Evolutionary conservation across 805 yeast species (phyloP), one percentile per base, ranked within the genome.

Genomic region (Ogataea paraovalis): DNA sequence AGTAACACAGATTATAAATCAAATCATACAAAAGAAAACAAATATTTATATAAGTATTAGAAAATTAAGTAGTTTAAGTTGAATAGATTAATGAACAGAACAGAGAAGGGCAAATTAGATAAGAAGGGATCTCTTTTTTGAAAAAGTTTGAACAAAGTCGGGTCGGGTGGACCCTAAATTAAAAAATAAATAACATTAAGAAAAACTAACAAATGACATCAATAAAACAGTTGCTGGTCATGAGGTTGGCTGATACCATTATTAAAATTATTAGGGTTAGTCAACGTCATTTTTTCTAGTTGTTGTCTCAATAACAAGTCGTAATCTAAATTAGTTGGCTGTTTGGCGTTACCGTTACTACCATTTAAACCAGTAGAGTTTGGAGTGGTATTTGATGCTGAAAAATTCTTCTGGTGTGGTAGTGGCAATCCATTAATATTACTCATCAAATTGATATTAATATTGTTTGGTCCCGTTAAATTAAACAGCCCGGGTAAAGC

Each of bases 221-320:
- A 43, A 16, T 37, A 43, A 14, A 43, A 43, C 45, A 43, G 21
- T 32, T 43, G 45, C 23, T 46, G 44, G 19, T 46, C 39, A 10
- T 46, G 45, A 25, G 13, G 45, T 44, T 43, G 43, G 27, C 23
- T 16, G 34, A 34, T 18, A 22, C 16, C 13, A 45, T 25, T 36
- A 34, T 40, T 40, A 20, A 23, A 40, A 30, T 21, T 51, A 46
- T 51, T 45, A 42, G 52, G 49, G 40, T 44, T 45, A 37, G 49
- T 55, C 19, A 61, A 33, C 3, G 65, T 53, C 54, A 63, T 50
- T 32, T 57, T 60, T 27, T 63, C 67, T 19, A 64, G 46, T 38
- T 64, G 68, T 48, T 59, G 66, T 41, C 58, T 55, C 36, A 63
- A 49, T 34, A 62, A 39, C 37, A 50, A 41, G 43, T 62, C 66